Evolutionary conservation across 345 rosid genomes (phyloP), one percentile per base, ranked within the genome.

Genomic region (Adansonia digitata): DNA sequence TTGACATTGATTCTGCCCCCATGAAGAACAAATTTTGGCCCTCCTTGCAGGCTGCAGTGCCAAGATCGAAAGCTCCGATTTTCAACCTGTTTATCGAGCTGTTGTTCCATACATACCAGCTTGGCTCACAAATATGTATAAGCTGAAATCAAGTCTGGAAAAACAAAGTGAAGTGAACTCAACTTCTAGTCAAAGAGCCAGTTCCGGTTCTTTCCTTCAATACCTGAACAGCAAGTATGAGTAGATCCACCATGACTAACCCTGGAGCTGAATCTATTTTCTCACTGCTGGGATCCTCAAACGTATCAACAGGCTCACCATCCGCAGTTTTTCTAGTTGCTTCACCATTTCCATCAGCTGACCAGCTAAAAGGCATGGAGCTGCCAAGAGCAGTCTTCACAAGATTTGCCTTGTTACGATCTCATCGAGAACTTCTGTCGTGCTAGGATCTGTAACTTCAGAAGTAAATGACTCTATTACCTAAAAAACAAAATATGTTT

Each of bases 301-400:
- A 55, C 5, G 61, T 26, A 46, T 75, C 77, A 26, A 61, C 62
- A 1, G 37, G 31, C 61, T 77, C 79, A 10, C 45, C 43, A 55
- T 60, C 69, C 35, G 42, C 51, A 10, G 70, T 76, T 9, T 75
- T 90, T 61, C 72, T 68, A 67, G 68, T 39, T 63, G 89, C 77
- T 69, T 77, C 86, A 55, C 65, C 74, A 74, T 85, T 92, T 73
- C 82, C 78, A 76, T 85, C 94, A 55, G 90, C 97, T 0, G 94
- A 88, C 98, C 99, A 95, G 80, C 97, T 95, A 74, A 95, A 48
- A 0, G 98, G 99, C 52, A 93, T 83, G 74, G 92, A 86, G 85
- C 92, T 92, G 42, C 98, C 98, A 7, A 95, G 88, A 42, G 99
- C 99, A 71, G 92, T 93, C 88, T 88, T 95, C 79, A 95, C 80